Conservation (phyloP, 345 rosid genomes). For the Syzygium jambos region DNA sequence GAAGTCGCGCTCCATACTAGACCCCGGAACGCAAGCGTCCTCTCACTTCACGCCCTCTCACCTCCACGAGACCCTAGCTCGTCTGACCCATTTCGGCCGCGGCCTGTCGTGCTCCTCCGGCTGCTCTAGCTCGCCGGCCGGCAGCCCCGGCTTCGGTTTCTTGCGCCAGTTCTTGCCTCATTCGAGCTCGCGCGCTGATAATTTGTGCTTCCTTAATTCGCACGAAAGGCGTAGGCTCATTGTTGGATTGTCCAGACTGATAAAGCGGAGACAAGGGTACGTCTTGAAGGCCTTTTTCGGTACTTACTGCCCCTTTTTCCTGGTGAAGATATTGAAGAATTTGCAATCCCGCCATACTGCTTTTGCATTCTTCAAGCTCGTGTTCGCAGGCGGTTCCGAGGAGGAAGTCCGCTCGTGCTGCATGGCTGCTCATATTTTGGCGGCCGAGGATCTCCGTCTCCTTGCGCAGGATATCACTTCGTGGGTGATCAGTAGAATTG, state of each 20-base stretch:
- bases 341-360: constrained; percentile 38
- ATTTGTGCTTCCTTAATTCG: constrained; percentile 26
- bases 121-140: not conserved
- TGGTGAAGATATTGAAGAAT: constrained; percentile 37
- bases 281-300: constrained; percentile 20
- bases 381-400: constrained; percentile 34
- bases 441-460: constrained; percentile 21
- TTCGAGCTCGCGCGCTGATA: constrained; percentile 1
- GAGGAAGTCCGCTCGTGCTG: constrained; percentile 27
- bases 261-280: constrained; percentile 25
- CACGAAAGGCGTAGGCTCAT: constrained; percentile 41
- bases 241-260: constrained; percentile 36
- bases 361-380: constrained; percentile 54
- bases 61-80: not conserved
- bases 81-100: not conserved
- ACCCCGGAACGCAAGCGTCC: not conserved
- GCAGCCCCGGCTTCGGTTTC: constrained; percentile 2
- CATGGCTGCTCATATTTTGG: constrained; percentile 44
- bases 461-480: constrained; percentile 63
- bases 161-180: constrained; percentile 40
- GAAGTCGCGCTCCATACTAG: not conserved
- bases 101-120: not conserved
- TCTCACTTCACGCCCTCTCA: not conserved
- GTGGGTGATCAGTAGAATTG: constrained; percentile 46
- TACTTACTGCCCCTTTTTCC: constrained; percentile 30